Evolutionary conservation across 2,329 filamentous ascomycete genomes (phyloP).

Genomic region (Didymosphaeria variabile): DNA sequence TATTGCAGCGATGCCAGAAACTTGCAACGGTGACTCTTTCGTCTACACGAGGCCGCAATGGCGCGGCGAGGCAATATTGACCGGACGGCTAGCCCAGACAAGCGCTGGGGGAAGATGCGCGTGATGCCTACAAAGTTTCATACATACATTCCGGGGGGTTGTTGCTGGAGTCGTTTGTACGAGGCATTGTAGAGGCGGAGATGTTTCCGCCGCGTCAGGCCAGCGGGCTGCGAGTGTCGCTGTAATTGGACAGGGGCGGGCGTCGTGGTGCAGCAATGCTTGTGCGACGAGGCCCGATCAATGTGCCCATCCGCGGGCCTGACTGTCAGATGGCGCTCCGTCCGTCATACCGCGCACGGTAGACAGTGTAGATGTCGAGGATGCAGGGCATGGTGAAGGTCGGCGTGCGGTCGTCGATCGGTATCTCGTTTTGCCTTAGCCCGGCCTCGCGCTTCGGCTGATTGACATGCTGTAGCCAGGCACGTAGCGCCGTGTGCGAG

Average conservation of each 20-base stretch:
- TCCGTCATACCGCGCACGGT: neutral
- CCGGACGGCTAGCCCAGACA: slow-evolving; percentile 1
- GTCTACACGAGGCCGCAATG: neutral
- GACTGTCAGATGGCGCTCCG: neutral
- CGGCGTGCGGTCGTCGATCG: slow-evolving; percentile 6
- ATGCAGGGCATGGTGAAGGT: neutral
- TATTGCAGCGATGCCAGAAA: slow-evolving; percentile 3
- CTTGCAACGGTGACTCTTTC: slow-evolving; percentile 3
- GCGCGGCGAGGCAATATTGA: slow-evolving; percentile 9
- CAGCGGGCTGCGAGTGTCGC: neutral
- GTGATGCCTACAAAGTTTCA: neutral
- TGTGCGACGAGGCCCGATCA: neutral
- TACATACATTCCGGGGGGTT: neutral
- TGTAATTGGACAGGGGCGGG: slow-evolving; percentile 10
- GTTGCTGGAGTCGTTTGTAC: neutral
- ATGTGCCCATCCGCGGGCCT: neutral
- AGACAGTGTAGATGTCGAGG: neutral
- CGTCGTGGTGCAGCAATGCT: slow-evolving; percentile 16
- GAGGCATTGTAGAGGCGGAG: neutral
- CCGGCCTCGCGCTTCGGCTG: slow-evolving; percentile 11
- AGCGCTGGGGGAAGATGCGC: slow-evolving; percentile 2
- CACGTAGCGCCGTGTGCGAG: neutral
- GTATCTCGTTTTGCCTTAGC: neutral
- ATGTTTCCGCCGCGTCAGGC: slow-evolving; percentile 7
- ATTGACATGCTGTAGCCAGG: slow-evolving; percentile 7